Base-by-base conservation (phyloP, 1,139 yeast genomes). In the Hyphopichia buzzinii region DNA sequence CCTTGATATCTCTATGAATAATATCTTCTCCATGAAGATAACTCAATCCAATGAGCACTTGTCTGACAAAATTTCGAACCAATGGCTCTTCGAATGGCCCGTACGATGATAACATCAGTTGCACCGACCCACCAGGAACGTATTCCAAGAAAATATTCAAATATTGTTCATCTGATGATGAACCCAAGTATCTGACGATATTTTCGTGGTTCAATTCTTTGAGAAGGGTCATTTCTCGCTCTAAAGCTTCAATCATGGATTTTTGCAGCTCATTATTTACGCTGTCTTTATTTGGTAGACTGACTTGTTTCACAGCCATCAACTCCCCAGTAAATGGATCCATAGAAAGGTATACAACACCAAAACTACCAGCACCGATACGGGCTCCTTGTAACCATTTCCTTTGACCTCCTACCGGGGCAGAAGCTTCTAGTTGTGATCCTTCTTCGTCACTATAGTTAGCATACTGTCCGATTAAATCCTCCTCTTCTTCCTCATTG, bases 41-140 rank as follows among this genome's bases (percentile, higher is more conserved):
- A 39, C 80, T 74, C 43, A 89, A 69, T 2, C 97, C 97, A 36
- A 85, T 79, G 28, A 89, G 67, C 3, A 88, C 88, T 57, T 89
- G 97, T 33, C 92, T 68, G 2, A 88, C 81, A 52, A 89, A 89
- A 53, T 85, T 88, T 32, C 92, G 66, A 37, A 89, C 83, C 50
- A 89, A 69, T 0, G 95, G 92, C 54, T 88, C 96, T 56, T 88
- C 96, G 62, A 89, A 87, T 5, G 95, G 95, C 1, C 97, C 97
- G 54, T 89, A 89, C 44, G 82, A 84, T 35, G 77, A 74, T 31
- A 89, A 64, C 89, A 92, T 81, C 3, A 92, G 77, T 38, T 89
- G 89, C 3, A 92, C 92, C 0, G 96, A 87, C 0, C 98, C 98
- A 42, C 98, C 98, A 2, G 97, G 97, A 25, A 92, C 95, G 55